Percentiles rank a stretch among this genome's conserved stretches.
Conservation (phyloP, 1,284 basidiomycete species). For the Exsudoporus floridanus region DNA sequence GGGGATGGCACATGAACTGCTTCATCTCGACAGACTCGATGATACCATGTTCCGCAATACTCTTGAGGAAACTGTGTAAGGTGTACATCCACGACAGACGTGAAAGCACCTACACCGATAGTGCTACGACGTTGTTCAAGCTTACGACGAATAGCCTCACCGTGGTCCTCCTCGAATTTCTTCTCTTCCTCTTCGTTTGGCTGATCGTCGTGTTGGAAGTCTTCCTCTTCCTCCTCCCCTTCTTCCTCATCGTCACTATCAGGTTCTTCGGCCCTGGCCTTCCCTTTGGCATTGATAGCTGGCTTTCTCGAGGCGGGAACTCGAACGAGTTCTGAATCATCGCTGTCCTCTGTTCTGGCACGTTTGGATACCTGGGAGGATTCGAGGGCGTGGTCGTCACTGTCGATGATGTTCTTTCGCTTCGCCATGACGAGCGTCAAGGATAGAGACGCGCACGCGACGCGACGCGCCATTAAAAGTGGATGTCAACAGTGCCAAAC, state of each 20-base stretch:
- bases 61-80: constrained; percentile 41
- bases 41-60: constrained; percentile 80
- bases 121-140: constrained; percentile 53
- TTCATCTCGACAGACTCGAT: constrained; percentile 84
- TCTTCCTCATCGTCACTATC: constrained; percentile 39
- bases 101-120: constrained; percentile 51
- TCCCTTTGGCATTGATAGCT: constrained; percentile 24
- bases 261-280: constrained; percentile 23
- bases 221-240: constrained; percentile 32
- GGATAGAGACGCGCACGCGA: constrained; percentile 17
- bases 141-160: constrained; percentile 52
- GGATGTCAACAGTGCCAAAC: constrained; percentile 27
- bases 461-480: constrained; percentile 25
- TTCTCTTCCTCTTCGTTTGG: constrained; percentile 53
- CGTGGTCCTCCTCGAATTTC: constrained; percentile 59
- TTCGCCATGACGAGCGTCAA: constrained; percentile 26
- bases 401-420: constrained; percentile 28
- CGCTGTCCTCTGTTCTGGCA: constrained; percentile 22
- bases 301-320: constrained; percentile 2
- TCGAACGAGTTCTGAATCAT: too few species aligned
- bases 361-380: constrained; percentile 34
- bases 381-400: constrained; percentile 25
- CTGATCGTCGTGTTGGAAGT: constrained; percentile 29
- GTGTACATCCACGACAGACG: not conserved
- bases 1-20: constrained; percentile 97